phyloP scores from a whole-genome alignment of 2,329 filamentous ascomycete species.

The Epichloe hybrida region DNA sequence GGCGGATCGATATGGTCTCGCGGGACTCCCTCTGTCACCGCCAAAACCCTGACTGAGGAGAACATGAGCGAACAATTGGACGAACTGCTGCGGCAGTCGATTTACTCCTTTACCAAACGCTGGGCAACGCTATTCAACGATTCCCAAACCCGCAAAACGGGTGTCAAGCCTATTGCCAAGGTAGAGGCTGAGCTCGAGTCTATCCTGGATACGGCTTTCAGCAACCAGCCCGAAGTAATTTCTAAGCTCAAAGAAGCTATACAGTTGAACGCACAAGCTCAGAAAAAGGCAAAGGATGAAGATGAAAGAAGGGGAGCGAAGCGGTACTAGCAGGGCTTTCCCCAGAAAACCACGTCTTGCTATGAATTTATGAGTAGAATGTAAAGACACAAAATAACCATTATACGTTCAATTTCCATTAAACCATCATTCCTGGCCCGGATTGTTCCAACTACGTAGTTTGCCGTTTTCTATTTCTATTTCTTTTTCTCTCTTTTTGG shows the following conservation, averaged over 20 bases:
- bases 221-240: constrained; percentile 44
- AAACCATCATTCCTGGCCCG: too few species aligned
- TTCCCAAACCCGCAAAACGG: constrained; percentile 31
- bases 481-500: too few species aligned
- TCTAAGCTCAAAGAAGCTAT: constrained; percentile 48
- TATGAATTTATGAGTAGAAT: neutral
- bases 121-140: constrained; percentile 41
- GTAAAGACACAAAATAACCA: neutral
- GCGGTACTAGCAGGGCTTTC: constrained; percentile 1
- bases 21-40: constrained; percentile 21
- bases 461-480: too few species aligned
- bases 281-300: constrained; percentile 29
- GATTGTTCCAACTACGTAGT: too few species aligned
- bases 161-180: constrained; percentile 36
- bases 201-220: constrained; percentile 43
- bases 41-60: constrained; percentile 31
- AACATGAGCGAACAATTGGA: constrained; percentile 54
- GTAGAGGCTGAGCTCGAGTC: constrained; percentile 43
- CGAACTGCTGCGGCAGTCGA: constrained; percentile 46
- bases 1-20: constrained; percentile 38
- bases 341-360: neutral
- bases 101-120: constrained; percentile 48
- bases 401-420: too few species aligned
- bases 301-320: constrained; percentile 22
- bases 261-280: constrained; percentile 39